Percentiles rank a stretch among this genome's conserved stretches.
phyloP scores from a whole-genome alignment of 179 eudicot genomes.

The Camellia oleifera region DNA sequence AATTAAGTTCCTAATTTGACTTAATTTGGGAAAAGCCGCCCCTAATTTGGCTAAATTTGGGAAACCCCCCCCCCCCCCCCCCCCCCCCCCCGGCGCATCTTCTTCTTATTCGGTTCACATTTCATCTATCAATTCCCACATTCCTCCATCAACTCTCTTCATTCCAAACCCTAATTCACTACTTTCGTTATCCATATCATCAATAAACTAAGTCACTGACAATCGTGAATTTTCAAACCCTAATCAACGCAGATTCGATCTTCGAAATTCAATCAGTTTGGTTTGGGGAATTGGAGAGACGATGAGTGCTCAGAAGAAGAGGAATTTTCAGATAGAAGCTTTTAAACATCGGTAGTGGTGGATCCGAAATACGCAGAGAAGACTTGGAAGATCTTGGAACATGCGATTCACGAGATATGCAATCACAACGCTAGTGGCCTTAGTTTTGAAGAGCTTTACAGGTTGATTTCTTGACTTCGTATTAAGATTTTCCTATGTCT shows the following conservation, averaged over 20 bases:
- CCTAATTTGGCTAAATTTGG: no score
- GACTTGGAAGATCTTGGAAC: slow-evolving; percentile 70
- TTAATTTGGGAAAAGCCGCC: no score
- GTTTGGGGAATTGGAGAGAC: background rate
- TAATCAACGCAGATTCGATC: background rate
- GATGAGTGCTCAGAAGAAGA: slow-evolving; percentile 46
- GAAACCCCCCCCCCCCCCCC: no score
- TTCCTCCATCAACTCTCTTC: background rate
- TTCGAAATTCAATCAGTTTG: background rate
- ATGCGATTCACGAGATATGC: slow-evolving; percentile 58
- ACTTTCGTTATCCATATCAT: background rate
- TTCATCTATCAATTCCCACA: background rate
- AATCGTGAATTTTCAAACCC: background rate
- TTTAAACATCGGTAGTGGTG: slow-evolving; percentile 41
- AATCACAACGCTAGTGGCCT: slow-evolving; percentile 57
- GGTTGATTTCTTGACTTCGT: slow-evolving; percentile 21
- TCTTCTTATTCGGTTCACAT: background rate
- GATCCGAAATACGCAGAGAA: slow-evolving; percentile 55
- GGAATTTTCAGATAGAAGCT: slow-evolving; percentile 51
- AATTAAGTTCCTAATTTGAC: no score
- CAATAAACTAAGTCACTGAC: background rate
- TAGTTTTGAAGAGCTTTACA: slow-evolving; percentile 49
- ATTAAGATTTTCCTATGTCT: background rate
- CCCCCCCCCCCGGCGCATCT: no score
- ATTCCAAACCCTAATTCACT: slow-evolving; percentile 1